These are phyloP conservation scores for Russula ochroleuca DNA, from an alignment of 768 basidiomycete species.

Conservation along the genomic window DNA sequence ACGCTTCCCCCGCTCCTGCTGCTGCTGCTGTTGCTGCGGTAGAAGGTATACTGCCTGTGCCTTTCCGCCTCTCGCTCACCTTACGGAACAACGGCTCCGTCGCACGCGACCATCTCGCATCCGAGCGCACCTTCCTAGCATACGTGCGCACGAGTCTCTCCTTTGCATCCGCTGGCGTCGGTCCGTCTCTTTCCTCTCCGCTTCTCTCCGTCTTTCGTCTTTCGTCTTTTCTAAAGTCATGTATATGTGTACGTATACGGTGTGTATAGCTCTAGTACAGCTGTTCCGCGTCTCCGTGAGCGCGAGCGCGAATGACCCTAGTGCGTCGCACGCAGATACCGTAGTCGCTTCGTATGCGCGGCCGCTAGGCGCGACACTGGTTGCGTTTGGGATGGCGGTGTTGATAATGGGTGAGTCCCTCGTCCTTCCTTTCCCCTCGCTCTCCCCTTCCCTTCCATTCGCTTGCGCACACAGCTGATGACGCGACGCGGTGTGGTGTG, in stretches of 20 bases:
- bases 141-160: conserved; percentile 49
- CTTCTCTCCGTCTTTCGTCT: background rate
- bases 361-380: conserved; percentile 44
- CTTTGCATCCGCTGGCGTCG: conserved; percentile 48
- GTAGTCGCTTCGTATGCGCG: conserved; percentile 34
- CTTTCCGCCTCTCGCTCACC: conserved; percentile 28
- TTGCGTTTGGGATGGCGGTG: conserved; percentile 37
- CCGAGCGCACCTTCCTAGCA: conserved; percentile 49
- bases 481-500: no score
- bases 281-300: conserved; percentile 39
- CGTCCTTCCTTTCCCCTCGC: no score
- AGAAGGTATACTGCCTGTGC: background rate
- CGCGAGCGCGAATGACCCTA: conserved; percentile 27
- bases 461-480: background rate
- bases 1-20: no score
- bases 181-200: conserved; percentile 31
- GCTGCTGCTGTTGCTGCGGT: no score
- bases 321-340: no score
- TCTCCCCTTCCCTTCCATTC: background rate
- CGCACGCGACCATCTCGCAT: conserved; percentile 50
- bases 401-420: conserved; percentile 35
- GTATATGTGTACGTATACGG: background rate
- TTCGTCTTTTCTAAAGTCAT: background rate
- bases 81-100: conserved; percentile 48
- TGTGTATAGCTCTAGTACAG: conserved; percentile 43